Conservation (phyloP, 129 eudicot genomes). For the Dittrichia graveolens region DNA sequence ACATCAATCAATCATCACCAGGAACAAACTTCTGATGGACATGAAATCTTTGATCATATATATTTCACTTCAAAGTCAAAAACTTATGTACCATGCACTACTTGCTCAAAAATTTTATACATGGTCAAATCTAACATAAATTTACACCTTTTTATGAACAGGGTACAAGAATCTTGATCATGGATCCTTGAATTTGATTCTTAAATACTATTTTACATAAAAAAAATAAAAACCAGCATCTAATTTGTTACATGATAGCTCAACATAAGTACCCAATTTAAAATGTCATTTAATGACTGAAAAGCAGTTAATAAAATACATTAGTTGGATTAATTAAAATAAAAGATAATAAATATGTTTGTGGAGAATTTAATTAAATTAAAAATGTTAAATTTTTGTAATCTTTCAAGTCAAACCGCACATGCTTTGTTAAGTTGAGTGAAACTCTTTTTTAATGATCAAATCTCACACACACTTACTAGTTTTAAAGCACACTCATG, state of each 20-base stretch:
- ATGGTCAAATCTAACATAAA: background rate
- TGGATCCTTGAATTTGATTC: no score
- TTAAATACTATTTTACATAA: no score
- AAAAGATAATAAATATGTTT: no score
- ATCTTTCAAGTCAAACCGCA: constrained; percentile 1
- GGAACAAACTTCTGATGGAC: constrained; percentile 40
- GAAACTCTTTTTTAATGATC: background rate
- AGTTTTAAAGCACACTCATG: background rate
- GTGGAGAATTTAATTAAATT: no score
- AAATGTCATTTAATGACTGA: no score
- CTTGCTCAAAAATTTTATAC: background rate
- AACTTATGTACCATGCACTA: background rate
- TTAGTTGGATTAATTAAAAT: no score
- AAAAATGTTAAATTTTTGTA: background rate
- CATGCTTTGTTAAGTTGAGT: background rate
- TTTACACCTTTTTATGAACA: background rate
- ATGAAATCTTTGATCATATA: constrained; percentile 32
- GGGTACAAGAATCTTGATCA: constrained; percentile 2
- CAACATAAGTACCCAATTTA: no score
- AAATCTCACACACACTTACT: background rate
- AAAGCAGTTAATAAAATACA: no score
- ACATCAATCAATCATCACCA: constrained; percentile 71
- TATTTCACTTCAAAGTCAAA: constrained; percentile 8
- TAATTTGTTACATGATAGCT: no score
- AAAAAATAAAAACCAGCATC: no score